Base-by-base conservation (phyloP, 805 yeast species). In the Komagataella phaffii region DNA sequence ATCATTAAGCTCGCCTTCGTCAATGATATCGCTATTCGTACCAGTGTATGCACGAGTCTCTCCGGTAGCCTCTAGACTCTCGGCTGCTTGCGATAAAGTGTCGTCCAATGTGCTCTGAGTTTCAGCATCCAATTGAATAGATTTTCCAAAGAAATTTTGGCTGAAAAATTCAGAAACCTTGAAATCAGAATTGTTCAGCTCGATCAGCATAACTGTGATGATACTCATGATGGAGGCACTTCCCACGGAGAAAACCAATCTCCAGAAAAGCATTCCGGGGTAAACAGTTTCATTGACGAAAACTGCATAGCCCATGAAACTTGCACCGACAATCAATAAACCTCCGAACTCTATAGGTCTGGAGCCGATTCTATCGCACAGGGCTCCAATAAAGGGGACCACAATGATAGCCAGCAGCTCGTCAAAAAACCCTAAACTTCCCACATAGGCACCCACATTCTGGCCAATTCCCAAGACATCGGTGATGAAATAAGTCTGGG, bases 381-480 rank as follows among this genome's bases (percentile, higher is more conserved):
- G 58, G 0, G 83, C 76, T 3, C 90, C 91, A 55, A 82, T 65
- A 19, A 82, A 63, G 0, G 90, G 89, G 10, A 85, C 74, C 17
- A 73, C 57, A 0, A 71, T 48, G 50, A 83, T 74, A 4, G 79
- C 70, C 0, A 78, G 64, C 7, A 82, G 53, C 60, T 84, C 89
- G 60, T 83, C 89, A 17, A 72, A 74, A 46, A 80, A 74, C 1
- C 79, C 78, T 30, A 77, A 59, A 2, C 72, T 64, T 0, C 81
- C 80, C 24, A 75, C 72, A 51, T 71, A 71, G 44, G 70, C 66
- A 10, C 81, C 81, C 53, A 62, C 62, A 14, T 57, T 58, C 4
- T 53, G 49, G 3, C 62, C 59, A 6, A 60, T 60, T 10, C 62
- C 61, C 30, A 64, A 49, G 2, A 58, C 67, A 57, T 64, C 68